Conservation (phyloP, 108 stramenopile species). For the Phaeodactylum tricornutum region DNA sequence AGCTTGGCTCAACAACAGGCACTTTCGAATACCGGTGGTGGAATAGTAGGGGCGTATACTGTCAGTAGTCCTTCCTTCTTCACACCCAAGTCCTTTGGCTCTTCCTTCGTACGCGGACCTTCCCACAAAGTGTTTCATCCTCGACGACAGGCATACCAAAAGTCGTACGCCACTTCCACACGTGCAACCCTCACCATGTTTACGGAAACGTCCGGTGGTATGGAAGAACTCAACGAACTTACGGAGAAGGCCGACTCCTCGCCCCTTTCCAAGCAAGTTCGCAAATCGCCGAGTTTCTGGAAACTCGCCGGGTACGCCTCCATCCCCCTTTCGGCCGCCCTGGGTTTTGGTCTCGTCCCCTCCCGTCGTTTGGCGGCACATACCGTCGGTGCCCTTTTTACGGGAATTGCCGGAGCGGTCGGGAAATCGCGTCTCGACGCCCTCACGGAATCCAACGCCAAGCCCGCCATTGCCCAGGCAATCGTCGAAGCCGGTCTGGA, state of each 20-base stretch:
- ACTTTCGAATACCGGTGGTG: no score
- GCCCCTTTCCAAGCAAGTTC: slow-evolving; percentile 22
- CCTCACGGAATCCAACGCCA: slow-evolving; percentile 26
- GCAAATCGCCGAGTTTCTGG: slow-evolving; percentile 32
- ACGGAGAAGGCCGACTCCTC: slow-evolving; percentile 16
- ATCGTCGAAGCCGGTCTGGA: slow-evolving; percentile 36
- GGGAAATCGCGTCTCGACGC: slow-evolving; percentile 38
- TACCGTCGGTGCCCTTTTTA: slow-evolving; percentile 37
- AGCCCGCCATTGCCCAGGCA: slow-evolving; percentile 47
- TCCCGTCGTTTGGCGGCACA: slow-evolving; percentile 32
- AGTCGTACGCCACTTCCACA: neutral
- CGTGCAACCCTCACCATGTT: slow-evolving; percentile 10
- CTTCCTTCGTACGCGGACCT: neutral
- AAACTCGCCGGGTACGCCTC: slow-evolving; percentile 36
- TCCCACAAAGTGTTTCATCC: neutral
- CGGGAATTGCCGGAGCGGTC: slow-evolving; percentile 39
- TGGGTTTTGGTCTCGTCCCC: slow-evolving; percentile 38
- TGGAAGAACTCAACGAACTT: slow-evolving; percentile 39
- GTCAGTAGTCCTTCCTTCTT: no score
- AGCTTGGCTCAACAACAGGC: no score
- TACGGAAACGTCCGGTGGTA: slow-evolving; percentile 30
- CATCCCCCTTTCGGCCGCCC: slow-evolving; percentile 40
- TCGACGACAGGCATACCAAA: neutral
- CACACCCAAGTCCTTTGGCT: neutral
- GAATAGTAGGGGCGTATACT: no score